phyloP scores from a whole-genome alignment of 331 rosid species.

The Dryas integrifolia region DNA sequence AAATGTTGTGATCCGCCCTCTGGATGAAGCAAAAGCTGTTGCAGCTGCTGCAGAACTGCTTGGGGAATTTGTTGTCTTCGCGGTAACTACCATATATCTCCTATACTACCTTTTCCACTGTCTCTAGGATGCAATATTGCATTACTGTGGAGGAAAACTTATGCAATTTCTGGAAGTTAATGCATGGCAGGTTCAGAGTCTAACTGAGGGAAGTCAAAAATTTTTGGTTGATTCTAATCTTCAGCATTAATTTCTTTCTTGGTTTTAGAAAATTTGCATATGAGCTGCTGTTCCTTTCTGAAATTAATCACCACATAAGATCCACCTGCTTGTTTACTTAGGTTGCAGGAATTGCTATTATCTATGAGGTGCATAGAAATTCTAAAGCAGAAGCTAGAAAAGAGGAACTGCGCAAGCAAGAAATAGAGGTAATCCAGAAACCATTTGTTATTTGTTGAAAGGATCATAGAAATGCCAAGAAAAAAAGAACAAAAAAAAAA shows the following conservation, averaged over 20 bases:
- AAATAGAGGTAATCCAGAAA: not conserved
- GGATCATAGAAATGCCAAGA: too few relatives aligned
- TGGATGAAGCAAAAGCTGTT: constrained; percentile 18
- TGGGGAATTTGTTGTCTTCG: constrained; percentile 19
- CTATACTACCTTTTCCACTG: not conserved
- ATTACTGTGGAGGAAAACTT: not conserved
- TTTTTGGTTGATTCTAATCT: not conserved
- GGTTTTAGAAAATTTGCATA: not conserved
- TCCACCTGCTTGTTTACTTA: not conserved
- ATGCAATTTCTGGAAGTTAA: not conserved
- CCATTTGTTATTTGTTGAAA: too few relatives aligned
- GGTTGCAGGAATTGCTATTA: constrained; percentile 15
- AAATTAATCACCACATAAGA: not conserved
- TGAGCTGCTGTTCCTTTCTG: too few relatives aligned
- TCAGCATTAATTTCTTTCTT: not conserved
- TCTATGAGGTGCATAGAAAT: constrained; percentile 19
- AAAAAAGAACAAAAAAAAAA: too few relatives aligned
- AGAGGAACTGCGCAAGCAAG: constrained; percentile 18
- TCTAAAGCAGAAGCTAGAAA: constrained; percentile 14
- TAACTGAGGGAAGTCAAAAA: not conserved
- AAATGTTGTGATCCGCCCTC: constrained; percentile 8
- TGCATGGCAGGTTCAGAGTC: not conserved
- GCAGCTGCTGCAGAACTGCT: constrained; percentile 14
- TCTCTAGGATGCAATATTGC: not conserved
- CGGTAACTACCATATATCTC: not conserved